These are phyloP conservation scores for Talaromyces sp. DNA, from an alignment of 2,329 filamentous ascomycete genomes.

Conservation along the genomic window DNA sequence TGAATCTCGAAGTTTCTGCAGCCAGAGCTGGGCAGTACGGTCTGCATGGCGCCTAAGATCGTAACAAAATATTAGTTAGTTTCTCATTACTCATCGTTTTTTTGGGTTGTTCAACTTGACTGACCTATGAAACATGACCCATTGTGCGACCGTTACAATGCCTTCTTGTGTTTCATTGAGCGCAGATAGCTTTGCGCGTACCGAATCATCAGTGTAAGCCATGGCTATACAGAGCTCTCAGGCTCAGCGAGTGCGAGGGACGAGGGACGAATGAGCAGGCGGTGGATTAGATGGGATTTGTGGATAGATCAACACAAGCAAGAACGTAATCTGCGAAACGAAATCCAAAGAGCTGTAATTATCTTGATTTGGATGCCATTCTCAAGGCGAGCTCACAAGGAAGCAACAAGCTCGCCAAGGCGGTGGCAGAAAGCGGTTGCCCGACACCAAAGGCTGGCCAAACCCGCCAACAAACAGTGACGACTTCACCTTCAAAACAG, in stretches of 20 bases:
- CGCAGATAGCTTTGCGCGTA: constrained; percentile 88
- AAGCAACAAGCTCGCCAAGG: constrained; percentile 8
- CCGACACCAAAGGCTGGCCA: neutral
- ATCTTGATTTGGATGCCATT: neutral
- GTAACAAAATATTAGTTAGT: constrained; percentile 6
- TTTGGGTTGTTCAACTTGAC: neutral
- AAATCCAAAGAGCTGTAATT: neutral
- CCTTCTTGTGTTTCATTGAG: constrained; percentile 97
- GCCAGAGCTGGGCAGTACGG: constrained; percentile 85
- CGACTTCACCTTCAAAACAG: neutral
- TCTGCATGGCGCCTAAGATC: constrained; percentile 76
- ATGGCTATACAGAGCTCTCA: constrained; percentile 46
- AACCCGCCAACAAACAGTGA: neutral
- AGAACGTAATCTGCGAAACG: neutral
- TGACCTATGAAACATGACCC: constrained; percentile 99
- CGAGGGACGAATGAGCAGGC: neutral
- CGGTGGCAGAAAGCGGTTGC: constrained; percentile 12
- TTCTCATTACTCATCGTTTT: neutral
- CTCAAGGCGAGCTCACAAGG: neutral
- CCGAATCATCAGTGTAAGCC: constrained; percentile 94
- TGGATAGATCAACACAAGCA: neutral
- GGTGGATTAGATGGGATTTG: neutral
- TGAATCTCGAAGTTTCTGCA: constrained; percentile 83
- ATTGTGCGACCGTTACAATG: constrained; percentile 93
- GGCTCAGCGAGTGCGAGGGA: neutral